These are phyloP conservation scores for Ganoderma sinense DNA, from an alignment of 1,284 basidiomycete species.

Conservation along the genomic window DNA sequence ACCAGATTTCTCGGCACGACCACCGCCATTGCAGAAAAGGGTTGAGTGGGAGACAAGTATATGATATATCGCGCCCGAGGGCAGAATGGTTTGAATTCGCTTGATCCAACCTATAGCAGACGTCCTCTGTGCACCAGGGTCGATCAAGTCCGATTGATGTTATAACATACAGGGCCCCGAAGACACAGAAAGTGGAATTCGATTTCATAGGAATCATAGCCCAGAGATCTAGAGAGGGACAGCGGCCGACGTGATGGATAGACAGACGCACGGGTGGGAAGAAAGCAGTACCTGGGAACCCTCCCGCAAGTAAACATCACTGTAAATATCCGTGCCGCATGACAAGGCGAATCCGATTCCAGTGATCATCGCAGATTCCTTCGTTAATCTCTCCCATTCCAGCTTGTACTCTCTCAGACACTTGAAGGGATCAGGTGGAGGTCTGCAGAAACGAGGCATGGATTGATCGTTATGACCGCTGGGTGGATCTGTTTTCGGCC, in stretches of 20 bases:
- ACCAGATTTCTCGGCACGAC: neutral
- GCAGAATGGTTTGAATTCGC: neutral
- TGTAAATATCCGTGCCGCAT: neutral
- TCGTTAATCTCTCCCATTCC: neutral
- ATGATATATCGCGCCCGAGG: neutral
- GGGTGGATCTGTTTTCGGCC: constrained; percentile 13
- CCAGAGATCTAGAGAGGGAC: neutral
- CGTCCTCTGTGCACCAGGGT: neutral
- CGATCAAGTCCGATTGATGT: neutral
- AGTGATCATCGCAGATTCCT: neutral
- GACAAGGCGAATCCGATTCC: neutral
- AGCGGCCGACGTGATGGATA: neutral
- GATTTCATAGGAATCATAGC: no score
- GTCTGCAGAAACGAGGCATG: neutral
- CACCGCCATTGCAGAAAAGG: neutral
- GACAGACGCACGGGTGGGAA: neutral
- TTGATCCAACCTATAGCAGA: neutral
- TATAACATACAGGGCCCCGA: neutral
- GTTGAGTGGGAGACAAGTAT: neutral
- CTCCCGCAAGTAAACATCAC: neutral
- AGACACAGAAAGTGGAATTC: neutral
- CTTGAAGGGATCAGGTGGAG: neutral
- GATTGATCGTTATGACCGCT: neutral
- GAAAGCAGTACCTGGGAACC: neutral
- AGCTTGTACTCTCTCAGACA: neutral